phyloP scores from a whole-genome alignment of 2,329 filamentous ascomycete genomes.

The Xylogone sp. region DNA sequence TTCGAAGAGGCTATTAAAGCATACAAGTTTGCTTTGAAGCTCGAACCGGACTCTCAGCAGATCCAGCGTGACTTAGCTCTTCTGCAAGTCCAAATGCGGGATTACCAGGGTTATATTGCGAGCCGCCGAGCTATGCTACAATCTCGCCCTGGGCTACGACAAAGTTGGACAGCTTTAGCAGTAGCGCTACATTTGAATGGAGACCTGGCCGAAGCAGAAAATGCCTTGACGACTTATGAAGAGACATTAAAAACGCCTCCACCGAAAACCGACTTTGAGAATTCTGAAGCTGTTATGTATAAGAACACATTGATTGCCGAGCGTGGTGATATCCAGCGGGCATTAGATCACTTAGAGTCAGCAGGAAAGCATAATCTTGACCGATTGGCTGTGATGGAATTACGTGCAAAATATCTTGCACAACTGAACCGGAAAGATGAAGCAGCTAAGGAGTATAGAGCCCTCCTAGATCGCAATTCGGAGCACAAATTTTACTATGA shows the following conservation, averaged over 20 bases:
- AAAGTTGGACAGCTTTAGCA: constrained; percentile 97
- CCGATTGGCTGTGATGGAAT: constrained; percentile 79
- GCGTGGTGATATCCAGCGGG: constrained; percentile 75
- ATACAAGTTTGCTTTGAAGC: constrained; percentile 89
- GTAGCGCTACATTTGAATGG: constrained; percentile 91
- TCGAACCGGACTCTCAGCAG: constrained; percentile 91
- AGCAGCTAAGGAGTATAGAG: constrained; percentile 75
- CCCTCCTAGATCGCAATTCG: constrained; percentile 79
- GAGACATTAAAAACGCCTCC: constrained; percentile 83
- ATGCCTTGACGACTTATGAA: constrained; percentile 87
- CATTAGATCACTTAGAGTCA: constrained; percentile 79
- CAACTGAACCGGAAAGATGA: constrained; percentile 75
- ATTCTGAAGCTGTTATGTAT: constrained; percentile 91
- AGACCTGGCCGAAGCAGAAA: constrained; percentile 80
- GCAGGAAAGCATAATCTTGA: constrained; percentile 77
- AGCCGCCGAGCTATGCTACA: constrained; percentile 87
- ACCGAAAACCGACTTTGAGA: constrained; percentile 76
- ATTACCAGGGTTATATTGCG: constrained; percentile 89
- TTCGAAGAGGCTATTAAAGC: constrained; percentile 99
- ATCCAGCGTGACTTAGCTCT: constrained; percentile 93
- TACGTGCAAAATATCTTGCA: constrained; percentile 78
- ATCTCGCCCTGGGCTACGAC: constrained; percentile 72
- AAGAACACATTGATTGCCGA: constrained; percentile 95
- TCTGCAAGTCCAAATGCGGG: constrained; percentile 93
- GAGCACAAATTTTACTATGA: constrained; percentile 87